phyloP scores from a whole-genome alignment of 192 early-diverging fungal genomes.

The Cetraspora pellucida region DNA sequence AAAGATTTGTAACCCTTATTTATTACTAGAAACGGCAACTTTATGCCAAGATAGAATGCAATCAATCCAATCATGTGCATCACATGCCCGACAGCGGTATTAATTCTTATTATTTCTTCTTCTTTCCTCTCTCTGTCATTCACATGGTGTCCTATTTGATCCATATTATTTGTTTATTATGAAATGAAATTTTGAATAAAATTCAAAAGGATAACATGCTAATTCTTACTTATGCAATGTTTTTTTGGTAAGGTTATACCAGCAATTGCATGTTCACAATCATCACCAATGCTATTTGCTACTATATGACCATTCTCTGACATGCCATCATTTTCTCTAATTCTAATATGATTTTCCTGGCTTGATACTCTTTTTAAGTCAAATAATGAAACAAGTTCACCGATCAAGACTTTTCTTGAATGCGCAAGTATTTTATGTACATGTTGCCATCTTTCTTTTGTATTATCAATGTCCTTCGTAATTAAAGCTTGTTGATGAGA shows the following conservation, averaged over 20 bases:
- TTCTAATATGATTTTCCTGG: conserved; percentile 3
- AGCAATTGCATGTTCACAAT: conserved; percentile 41
- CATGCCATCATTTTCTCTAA: conserved; percentile 33
- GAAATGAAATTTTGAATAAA: conserved; percentile 11
- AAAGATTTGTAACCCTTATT: conserved; percentile 15
- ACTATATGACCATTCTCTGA: neutral
- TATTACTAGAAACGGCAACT: conserved; percentile 44
- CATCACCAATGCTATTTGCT: conserved; percentile 30
- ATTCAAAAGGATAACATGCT: neutral
- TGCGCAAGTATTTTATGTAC: conserved; percentile 45
- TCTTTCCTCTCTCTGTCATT: neutral
- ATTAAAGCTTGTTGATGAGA: conserved; percentile 36
- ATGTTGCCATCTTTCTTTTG: conserved; percentile 46
- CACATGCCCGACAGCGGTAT: conserved; percentile 56
- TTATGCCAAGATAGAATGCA: conserved; percentile 56
- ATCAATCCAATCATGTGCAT: conserved; percentile 53
- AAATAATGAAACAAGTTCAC: conserved; percentile 53
- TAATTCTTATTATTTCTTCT: conserved; percentile 46
- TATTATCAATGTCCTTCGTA: conserved; percentile 34
- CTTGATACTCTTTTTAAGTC: conserved; percentile 47
- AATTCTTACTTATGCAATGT: conserved; percentile 43
- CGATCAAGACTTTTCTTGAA: conserved; percentile 52
- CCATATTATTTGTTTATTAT: conserved; percentile 1
- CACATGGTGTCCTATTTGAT: conserved; percentile 37
- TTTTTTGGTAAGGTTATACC: conserved; percentile 43